Percentiles rank a stretch among this genome's conserved stretches.
These are phyloP conservation scores for Chytriomyces sp. DNA, from an alignment of 192 early-diverging fungal genomes.

Conservation along the genomic window DNA sequence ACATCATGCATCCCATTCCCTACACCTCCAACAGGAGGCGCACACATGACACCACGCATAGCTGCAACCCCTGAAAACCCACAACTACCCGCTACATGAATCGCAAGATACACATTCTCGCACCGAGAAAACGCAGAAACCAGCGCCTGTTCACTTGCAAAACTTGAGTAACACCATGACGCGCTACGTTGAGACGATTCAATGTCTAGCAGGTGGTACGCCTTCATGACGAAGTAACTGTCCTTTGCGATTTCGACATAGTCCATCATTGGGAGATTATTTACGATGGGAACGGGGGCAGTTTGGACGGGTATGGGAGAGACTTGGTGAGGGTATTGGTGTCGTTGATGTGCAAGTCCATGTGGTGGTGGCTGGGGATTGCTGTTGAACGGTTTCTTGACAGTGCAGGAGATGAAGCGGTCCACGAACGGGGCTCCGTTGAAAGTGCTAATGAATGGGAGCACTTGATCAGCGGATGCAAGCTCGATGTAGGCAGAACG, in stretches of 20 bases:
- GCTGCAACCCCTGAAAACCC: slow-evolving; percentile 14
- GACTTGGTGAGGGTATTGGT: background rate
- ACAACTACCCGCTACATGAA: slow-evolving; percentile 8
- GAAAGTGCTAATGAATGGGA: slow-evolving; percentile 13
- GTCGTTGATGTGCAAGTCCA: background rate
- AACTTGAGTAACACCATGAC: background rate
- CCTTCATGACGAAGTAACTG: slow-evolving; percentile 23
- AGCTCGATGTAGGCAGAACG: slow-evolving; percentile 16
- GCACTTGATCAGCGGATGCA: background rate
- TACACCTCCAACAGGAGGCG: background rate
- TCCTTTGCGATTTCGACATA: background rate
- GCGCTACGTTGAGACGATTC: background rate
- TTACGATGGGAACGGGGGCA: background rate
- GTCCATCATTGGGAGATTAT: background rate
- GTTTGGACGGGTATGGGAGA: background rate
- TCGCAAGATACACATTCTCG: slow-evolving; percentile 19
- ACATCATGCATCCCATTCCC: background rate
- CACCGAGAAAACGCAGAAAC: background rate
- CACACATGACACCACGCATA: slow-evolving; percentile 7
- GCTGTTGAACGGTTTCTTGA: background rate
- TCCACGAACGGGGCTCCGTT: slow-evolving; percentile 18
- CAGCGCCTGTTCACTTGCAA: background rate
- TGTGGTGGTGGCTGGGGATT: background rate
- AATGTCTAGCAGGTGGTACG: background rate
- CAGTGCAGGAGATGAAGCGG: background rate